A percentile compares a stretch with the other conserved stretches of the same genome.
phyloP scores from a whole-genome alignment of 2,329 filamentous ascomycete species.

The Colletotrichum chlorophyti region DNA sequence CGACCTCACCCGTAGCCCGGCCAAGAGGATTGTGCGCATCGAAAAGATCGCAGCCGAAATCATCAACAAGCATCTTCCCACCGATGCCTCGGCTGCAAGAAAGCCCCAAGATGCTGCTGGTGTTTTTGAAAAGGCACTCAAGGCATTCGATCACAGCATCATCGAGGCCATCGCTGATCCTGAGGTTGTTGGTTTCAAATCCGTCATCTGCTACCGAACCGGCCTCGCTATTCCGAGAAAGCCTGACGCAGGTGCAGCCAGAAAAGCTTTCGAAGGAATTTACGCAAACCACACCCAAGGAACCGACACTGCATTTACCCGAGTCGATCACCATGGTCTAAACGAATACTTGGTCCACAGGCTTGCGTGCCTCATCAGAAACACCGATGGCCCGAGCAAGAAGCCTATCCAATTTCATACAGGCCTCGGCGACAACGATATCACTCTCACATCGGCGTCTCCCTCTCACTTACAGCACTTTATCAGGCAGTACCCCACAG shows the following conservation, averaged over 20 bases:
- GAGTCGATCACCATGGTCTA: conserved; percentile 68
- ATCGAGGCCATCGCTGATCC: conserved; percentile 64
- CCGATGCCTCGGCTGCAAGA: conserved; percentile 31
- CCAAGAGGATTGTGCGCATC: conserved; percentile 79
- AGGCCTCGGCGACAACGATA: conserved; percentile 81
- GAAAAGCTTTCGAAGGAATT: conserved; percentile 47
- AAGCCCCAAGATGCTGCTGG: conserved; percentile 34
- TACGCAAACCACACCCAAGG: conserved; percentile 35
- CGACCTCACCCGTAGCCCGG: conserved; percentile 66
- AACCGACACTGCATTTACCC: conserved; percentile 46
- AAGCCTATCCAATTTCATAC: conserved; percentile 88
- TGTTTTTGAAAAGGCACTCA: conserved; percentile 43
- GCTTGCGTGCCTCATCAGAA: conserved; percentile 64
- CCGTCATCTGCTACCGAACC: conserved; percentile 81
- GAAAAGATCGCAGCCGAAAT: conserved; percentile 74
- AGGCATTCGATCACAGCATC: conserved; percentile 52
- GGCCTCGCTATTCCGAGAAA: conserved; percentile 66
- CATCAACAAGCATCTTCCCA: conserved; percentile 53
- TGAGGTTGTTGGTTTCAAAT: conserved; percentile 81
- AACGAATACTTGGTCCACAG: conserved; percentile 75
- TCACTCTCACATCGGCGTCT: conserved; percentile 72
- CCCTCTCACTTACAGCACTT: conserved; percentile 78
- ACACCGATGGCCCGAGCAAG: conserved; percentile 49
- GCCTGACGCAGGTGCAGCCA: conserved; percentile 49
- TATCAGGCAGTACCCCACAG: conserved; percentile 70